Evolutionary conservation across 495 filamentous ascomycete genomes (phyloP).

Genomic region (Aspergillus biplanus): DNA sequence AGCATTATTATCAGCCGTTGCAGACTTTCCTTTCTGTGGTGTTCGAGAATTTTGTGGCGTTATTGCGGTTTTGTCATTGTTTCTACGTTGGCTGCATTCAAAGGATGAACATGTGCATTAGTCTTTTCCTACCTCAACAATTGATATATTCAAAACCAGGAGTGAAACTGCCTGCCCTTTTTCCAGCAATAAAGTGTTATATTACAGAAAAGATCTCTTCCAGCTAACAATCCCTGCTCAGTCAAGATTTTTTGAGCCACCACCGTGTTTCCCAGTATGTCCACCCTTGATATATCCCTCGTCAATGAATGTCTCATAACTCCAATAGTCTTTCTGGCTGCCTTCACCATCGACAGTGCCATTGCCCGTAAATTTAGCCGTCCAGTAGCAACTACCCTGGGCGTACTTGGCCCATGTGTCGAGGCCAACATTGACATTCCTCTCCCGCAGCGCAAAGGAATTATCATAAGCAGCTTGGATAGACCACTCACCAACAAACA

Average conservation of each 20-base stretch:
- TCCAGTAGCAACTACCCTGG: constrained; percentile 34
- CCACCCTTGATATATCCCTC: constrained; percentile 7
- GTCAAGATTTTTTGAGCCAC: constrained; percentile 5
- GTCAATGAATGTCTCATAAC: constrained; percentile 27
- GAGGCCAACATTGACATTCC: constrained; percentile 31
- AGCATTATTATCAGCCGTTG: constrained; percentile 9
- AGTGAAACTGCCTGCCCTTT: no score
- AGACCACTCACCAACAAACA: constrained; percentile 37
- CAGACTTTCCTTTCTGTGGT: neutral
- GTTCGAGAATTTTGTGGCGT: constrained; percentile 9
- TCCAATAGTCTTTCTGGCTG: constrained; percentile 34
- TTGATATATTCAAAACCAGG: neutral
- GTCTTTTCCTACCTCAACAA: neutral
- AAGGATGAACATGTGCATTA: constrained; percentile 14
- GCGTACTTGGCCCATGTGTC: constrained; percentile 26
- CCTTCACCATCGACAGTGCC: constrained; percentile 25
- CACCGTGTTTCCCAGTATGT: neutral
- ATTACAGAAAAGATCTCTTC: no score
- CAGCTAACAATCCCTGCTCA: neutral
- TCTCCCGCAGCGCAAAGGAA: constrained; percentile 27
- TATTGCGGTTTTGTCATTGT: constrained; percentile 4
- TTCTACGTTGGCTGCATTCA: constrained; percentile 15
- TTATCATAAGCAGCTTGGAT: constrained; percentile 31
- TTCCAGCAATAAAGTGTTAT: no score
- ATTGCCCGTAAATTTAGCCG: constrained; percentile 31